Percentiles rank a stretch among this genome's conserved stretches.
Conservation (phyloP, 306 rosid species). For the Lathyrus aphaca region DNA sequence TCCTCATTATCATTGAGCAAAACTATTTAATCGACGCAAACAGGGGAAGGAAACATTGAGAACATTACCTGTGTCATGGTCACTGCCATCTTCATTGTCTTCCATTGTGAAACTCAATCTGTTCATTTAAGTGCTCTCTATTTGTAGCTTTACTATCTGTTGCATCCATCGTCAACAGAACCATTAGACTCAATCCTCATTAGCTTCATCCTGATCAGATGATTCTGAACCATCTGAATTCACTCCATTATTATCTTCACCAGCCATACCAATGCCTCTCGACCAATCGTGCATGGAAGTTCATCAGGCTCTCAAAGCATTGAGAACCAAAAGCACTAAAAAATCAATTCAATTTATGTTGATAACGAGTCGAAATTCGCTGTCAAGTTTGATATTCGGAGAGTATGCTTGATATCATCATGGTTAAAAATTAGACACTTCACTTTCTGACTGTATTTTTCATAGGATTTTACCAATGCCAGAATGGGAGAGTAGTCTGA, state of each 20-base stretch:
- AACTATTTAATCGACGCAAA: too few species aligned
- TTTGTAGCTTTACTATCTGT: conserved; percentile 35
- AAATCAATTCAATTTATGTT: conserved; percentile 42
- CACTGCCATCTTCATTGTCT: conserved; percentile 78
- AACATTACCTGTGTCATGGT: too few species aligned
- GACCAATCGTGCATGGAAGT: conserved; percentile 53
- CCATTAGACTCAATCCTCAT: conserved; percentile 34
- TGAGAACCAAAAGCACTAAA: conserved; percentile 57
- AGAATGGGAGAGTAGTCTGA: too few species aligned
- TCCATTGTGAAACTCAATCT: conserved; percentile 73
- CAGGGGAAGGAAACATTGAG: too few species aligned
- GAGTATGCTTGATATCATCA: too few species aligned
- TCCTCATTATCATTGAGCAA: too few species aligned
- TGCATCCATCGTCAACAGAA: conserved; percentile 48
- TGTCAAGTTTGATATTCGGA: conserved; percentile 88
- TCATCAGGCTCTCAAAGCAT: conserved; percentile 73
- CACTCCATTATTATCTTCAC: conserved; percentile 45
- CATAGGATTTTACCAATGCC: too few species aligned
- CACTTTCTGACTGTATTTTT: too few species aligned
- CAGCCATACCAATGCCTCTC: conserved; percentile 48
- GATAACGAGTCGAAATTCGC: conserved; percentile 60
- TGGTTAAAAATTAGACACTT: too few species aligned
- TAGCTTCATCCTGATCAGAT: conserved; percentile 53
- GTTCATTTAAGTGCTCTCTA: conserved; percentile 58
- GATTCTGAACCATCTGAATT: conserved; percentile 55